These are phyloP conservation scores for Cyclotella sp. DNA, from an alignment of 108 stramenopile species.

Conservation along the genomic window DNA sequence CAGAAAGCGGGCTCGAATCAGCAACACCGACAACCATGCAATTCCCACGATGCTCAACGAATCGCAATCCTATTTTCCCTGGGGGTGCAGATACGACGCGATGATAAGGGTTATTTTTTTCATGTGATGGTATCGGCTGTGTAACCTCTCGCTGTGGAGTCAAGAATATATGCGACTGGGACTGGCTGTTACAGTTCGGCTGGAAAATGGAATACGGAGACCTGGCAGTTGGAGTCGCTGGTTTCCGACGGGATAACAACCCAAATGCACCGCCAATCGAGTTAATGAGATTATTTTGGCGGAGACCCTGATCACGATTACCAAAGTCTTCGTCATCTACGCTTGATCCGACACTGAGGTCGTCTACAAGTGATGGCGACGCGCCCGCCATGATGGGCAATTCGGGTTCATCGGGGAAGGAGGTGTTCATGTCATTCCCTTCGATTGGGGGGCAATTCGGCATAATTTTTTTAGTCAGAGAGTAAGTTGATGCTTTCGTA, in stretches of 20 bases:
- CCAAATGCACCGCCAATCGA: slow-evolving; percentile 83
- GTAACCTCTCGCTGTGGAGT: slow-evolving; percentile 22
- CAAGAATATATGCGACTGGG: background rate
- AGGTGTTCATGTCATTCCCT: slow-evolving; percentile 6
- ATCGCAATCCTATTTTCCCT: slow-evolving; percentile 85
- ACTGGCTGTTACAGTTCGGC: background rate
- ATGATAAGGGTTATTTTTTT: slow-evolving; percentile 70
- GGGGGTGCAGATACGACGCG: slow-evolving; percentile 86
- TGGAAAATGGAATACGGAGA: background rate
- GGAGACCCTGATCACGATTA: slow-evolving; percentile 19
- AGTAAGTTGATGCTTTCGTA: slow-evolving; percentile 10
- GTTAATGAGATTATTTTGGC: slow-evolving; percentile 59
- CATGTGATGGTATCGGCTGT: slow-evolving; percentile 2
- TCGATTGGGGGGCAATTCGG: background rate
- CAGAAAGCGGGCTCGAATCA: slow-evolving; percentile 70
- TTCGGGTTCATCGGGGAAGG: slow-evolving; percentile 5
- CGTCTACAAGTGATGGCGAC: slow-evolving; percentile 52
- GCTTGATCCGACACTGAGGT: slow-evolving; percentile 59
- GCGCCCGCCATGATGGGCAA: slow-evolving; percentile 17
- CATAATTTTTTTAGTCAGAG: slow-evolving; percentile 1
- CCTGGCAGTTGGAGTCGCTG: slow-evolving; percentile 16
- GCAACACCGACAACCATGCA: slow-evolving; percentile 86
- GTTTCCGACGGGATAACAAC: slow-evolving; percentile 70
- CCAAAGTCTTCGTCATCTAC: slow-evolving; percentile 18
- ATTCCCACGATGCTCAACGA: slow-evolving; percentile 86